Evolutionary conservation across 2,329 filamentous ascomycete genomes (phyloP).

Genomic region (Ascomycota sp.): DNA sequence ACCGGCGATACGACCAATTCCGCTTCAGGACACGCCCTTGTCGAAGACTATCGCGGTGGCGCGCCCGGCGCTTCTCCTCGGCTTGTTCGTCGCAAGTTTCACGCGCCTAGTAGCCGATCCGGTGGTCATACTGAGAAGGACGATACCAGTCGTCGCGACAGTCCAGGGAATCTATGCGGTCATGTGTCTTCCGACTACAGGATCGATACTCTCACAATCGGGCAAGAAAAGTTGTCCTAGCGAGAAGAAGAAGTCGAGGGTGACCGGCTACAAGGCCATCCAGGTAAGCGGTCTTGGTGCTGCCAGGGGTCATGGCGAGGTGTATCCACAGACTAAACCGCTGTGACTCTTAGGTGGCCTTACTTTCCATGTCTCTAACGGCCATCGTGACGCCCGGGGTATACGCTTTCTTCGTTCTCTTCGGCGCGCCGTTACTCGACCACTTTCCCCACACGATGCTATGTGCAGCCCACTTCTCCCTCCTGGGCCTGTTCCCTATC

Average conservation of each 20-base stretch:
- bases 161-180: constrained; percentile 43
- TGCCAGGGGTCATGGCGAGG: no score
- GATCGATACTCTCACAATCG: constrained; percentile 18
- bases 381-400: constrained; percentile 43
- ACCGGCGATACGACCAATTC: constrained; percentile 5
- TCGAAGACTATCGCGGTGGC: constrained; percentile 34
- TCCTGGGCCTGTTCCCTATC: constrained; percentile 57
- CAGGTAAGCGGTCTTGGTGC: constrained; percentile 16
- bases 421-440: constrained; percentile 74
- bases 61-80: constrained; percentile 45
- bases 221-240: constrained; percentile 28
- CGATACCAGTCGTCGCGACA: constrained; percentile 37
- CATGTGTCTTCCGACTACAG: constrained; percentile 39
- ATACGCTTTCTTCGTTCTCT: constrained; percentile 51
- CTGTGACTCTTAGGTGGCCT: constrained; percentile 14
- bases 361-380: constrained; percentile 34
- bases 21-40: constrained; percentile 14
- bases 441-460: constrained; percentile 60
- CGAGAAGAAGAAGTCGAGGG: constrained; percentile 28
- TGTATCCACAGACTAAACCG: not conserved
- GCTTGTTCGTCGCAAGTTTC: constrained; percentile 41
- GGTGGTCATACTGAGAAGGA: constrained; percentile 34
- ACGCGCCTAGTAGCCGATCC: constrained; percentile 46
- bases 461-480: constrained; percentile 56
- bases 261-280: constrained; percentile 20